Percentiles rank a stretch among this genome's conserved stretches.
Evolutionary conservation across 1,139 yeast genomes (phyloP).

Genomic region (Cylindricascospora bacillispora): DNA sequence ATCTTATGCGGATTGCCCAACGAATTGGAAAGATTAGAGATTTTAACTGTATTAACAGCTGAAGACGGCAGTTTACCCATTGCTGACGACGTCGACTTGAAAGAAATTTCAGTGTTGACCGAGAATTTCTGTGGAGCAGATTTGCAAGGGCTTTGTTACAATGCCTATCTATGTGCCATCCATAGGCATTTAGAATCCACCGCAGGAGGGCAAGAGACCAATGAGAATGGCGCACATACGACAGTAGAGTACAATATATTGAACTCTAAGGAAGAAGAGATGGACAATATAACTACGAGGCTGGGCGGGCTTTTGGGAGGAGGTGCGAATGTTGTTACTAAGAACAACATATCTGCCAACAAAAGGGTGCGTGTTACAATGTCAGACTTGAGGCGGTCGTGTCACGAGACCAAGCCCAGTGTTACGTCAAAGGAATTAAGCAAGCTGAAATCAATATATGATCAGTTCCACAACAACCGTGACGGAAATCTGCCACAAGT

Average conservation of each 20-base stretch:
- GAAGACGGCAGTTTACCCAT: constrained; percentile 34
- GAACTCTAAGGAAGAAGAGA: background rate
- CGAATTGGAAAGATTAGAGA: constrained; percentile 58
- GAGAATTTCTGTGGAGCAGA: constrained; percentile 92
- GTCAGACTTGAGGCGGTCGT: constrained; percentile 49
- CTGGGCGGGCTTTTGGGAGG: background rate
- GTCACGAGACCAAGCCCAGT: constrained; percentile 73
- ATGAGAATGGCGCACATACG: background rate
- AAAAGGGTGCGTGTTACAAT: constrained; percentile 31
- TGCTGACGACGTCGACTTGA: constrained; percentile 38
- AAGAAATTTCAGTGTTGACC: constrained; percentile 44
- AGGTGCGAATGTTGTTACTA: too few relatives aligned
- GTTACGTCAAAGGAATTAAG: constrained; percentile 60
- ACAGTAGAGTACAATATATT: too few relatives aligned
- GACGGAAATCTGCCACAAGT: constrained; percentile 90
- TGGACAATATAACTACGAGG: background rate
- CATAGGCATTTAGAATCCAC: constrained; percentile 53
- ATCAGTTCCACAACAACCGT: constrained; percentile 62
- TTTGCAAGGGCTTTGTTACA: constrained; percentile 82
- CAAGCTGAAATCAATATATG: constrained; percentile 54
- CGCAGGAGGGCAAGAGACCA: too few relatives aligned
- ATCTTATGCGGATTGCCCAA: constrained; percentile 82
- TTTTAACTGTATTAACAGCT: constrained; percentile 32
- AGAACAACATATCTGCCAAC: too few relatives aligned
- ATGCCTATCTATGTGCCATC: constrained; percentile 84